phyloP scores from a whole-genome alignment of 495 filamentous ascomycete species.

The Daldinia concentrica region DNA sequence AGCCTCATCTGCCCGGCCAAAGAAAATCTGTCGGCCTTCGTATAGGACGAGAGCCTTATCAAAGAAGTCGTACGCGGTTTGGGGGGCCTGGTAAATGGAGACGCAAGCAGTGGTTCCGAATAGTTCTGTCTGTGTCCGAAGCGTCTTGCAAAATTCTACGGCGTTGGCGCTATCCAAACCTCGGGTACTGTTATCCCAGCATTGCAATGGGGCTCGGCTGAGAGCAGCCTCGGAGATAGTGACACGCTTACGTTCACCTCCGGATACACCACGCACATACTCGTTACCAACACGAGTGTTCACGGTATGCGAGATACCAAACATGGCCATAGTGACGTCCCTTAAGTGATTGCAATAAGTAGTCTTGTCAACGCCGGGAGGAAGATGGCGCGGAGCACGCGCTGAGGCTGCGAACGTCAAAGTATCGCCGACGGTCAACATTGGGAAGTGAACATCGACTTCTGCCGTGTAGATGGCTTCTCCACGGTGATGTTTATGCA shows the following conservation, averaged over 20 bases:
- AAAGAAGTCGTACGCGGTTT: constrained; percentile 79
- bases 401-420: constrained; percentile 78
- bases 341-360: constrained; percentile 71
- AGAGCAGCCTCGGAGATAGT: constrained; percentile 79
- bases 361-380: constrained; percentile 65
- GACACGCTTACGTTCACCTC: constrained; percentile 85
- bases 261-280: constrained; percentile 79
- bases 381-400: constrained; percentile 69
- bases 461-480: constrained; percentile 86
- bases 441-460: constrained; percentile 84
- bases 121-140: constrained; percentile 72
- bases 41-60: constrained; percentile 83
- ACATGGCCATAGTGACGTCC: constrained; percentile 82
- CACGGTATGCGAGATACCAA: constrained; percentile 77
- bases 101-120: constrained; percentile 72
- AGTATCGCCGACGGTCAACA: constrained; percentile 81
- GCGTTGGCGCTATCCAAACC: constrained; percentile 84
- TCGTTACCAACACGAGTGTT: constrained; percentile 84
- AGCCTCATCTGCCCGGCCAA: constrained; percentile 69
- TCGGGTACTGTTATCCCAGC: constrained; percentile 87
- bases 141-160: constrained; percentile 77
- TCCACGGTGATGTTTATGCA: constrained; percentile 75
- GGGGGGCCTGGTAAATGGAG: constrained; percentile 86
- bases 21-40: constrained; percentile 86
- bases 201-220: constrained; percentile 73